These are phyloP conservation scores for Nicotiana knightiana DNA, from an alignment of 257 asterid genomes.

Conservation along the genomic window DNA sequence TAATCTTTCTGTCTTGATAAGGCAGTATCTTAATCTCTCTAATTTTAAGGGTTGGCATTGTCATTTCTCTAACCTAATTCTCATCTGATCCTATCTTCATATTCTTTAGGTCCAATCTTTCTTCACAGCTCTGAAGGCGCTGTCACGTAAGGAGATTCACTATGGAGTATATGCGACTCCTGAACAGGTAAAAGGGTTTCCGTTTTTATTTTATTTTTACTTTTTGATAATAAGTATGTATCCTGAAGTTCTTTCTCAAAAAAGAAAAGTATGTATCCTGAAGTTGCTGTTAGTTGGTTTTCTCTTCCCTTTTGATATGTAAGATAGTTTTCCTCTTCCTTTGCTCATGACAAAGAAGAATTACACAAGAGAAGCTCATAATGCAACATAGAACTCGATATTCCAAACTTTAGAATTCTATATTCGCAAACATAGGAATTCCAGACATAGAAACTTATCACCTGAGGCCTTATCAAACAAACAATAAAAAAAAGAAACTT, in stretches of 20 bases:
- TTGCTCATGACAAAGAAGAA: constrained; percentile 12
- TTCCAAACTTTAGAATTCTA: not conserved
- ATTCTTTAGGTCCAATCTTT: constrained; percentile 59
- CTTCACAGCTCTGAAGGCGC: constrained; percentile 57
- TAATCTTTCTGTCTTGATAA: not conserved
- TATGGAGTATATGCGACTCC: constrained; percentile 83
- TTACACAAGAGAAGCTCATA: not conserved
- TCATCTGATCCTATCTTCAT: not conserved
- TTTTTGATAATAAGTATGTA: not conserved
- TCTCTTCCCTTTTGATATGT: not conserved
- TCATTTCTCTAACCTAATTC: not conserved
- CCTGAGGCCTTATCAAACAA: not conserved
- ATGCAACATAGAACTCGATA: not conserved
- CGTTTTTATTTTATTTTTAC: not conserved
- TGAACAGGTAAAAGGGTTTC: constrained; percentile 53
- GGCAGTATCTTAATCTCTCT: not conserved
- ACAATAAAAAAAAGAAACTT: not conserved
- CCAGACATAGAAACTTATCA: not conserved
- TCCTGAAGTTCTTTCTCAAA: not conserved
- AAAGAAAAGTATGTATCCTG: not conserved
- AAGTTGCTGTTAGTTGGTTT: not conserved
- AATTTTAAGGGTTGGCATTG: not conserved
- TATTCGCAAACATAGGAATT: not conserved
- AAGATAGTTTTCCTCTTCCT: not conserved
- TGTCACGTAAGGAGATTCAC: constrained; percentile 67